Percentiles rank a stretch among this genome's conserved stretches.
Conservation (phyloP, 306 rosid species). For the Pachyrhizus erosus region DNA sequence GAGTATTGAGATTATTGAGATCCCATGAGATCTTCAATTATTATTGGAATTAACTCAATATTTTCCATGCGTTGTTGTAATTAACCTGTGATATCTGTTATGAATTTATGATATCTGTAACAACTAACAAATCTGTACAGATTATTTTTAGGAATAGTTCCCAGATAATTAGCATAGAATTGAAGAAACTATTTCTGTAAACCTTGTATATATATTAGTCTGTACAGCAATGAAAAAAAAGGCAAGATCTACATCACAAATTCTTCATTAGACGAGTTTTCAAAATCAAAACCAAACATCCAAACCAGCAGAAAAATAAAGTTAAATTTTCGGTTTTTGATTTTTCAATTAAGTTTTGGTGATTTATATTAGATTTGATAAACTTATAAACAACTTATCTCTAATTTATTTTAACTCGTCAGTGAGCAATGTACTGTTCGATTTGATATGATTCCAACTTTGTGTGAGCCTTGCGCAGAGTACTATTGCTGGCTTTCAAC, state of each 20-base stretch:
- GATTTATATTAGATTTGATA: background rate
- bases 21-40: no score
- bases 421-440: background rate
- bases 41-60: no score
- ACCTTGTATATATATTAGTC: no score
- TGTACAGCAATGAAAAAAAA: no score
- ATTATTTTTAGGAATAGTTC: no score
- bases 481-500: conserved; percentile 13
- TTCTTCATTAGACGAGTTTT: no score
- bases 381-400: background rate
- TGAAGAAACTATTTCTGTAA: no score
- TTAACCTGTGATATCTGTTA: background rate
- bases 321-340: background rate
- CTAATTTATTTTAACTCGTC: background rate
- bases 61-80: no score
- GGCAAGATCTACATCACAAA: no score
- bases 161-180: no score
- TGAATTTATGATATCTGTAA: background rate
- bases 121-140: no score
- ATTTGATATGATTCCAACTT: conserved; percentile 5
- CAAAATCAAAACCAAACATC: background rate
- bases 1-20: background rate
- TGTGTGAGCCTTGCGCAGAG: background rate
- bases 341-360: background rate
- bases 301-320: background rate